A percentile compares a stretch with the other conserved stretches of the same genome.
Conservation (phyloP, 2,329 filamentous ascomycete genomes). For the Aureobasidium musti region DNA sequence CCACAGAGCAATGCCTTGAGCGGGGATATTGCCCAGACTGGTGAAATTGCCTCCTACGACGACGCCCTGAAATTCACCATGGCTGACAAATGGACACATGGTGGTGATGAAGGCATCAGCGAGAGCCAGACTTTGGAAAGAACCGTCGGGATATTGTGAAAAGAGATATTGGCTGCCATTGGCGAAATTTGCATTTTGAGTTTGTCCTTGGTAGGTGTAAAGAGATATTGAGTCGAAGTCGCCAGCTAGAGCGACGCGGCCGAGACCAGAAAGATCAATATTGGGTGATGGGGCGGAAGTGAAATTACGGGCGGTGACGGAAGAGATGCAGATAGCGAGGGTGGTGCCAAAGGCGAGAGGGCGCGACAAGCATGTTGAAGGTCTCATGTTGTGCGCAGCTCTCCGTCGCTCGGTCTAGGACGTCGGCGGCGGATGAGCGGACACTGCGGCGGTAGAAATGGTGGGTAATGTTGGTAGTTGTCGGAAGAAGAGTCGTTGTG, state of each 20-base stretch:
- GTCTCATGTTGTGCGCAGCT: slow-evolving; percentile 31
- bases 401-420: slow-evolving; percentile 13
- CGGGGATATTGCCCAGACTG: slow-evolving; percentile 71
- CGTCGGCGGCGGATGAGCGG: slow-evolving; percentile 23
- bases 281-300: slow-evolving; percentile 66
- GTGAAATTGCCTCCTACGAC: slow-evolving; percentile 96
- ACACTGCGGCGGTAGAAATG: slow-evolving; percentile 1
- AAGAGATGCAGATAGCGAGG: slow-evolving; percentile 16
- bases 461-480: not conserved
- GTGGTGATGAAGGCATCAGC: slow-evolving; percentile 75
- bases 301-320: slow-evolving; percentile 47
- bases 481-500: not conserved
- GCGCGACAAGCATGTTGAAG: slow-evolving; percentile 27
- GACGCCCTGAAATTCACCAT: slow-evolving; percentile 70
- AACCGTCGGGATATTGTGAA: slow-evolving; percentile 79
- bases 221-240: slow-evolving; percentile 91
- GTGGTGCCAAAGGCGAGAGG: slow-evolving; percentile 31
- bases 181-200: slow-evolving; percentile 63
- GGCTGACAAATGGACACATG: slow-evolving; percentile 78
- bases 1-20: slow-evolving; percentile 78
- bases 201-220: slow-evolving; percentile 82
- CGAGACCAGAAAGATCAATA: slow-evolving; percentile 75
- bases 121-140: slow-evolving; percentile 72
- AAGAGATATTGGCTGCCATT: slow-evolving; percentile 84
- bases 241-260: slow-evolving; percentile 80